These are phyloP conservation scores for Collybia mongolica DNA, from an alignment of 768 basidiomycete species.

Conservation along the genomic window DNA sequence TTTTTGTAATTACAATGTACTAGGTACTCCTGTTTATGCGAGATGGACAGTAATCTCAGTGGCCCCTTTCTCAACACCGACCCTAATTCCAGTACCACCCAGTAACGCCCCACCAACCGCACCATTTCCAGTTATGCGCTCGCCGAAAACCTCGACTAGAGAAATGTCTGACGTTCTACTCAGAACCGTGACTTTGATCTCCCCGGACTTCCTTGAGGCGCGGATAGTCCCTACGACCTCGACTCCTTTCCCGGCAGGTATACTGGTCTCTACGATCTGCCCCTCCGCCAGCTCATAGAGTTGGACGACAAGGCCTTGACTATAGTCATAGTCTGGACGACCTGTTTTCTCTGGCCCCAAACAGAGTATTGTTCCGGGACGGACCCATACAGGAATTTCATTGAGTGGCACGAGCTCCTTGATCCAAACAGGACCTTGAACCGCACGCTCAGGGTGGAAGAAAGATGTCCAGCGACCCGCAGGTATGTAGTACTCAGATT, in stretches of 20 bases:
- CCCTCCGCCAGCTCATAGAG: slow-evolving; percentile 54
- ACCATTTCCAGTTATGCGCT: slow-evolving; percentile 8
- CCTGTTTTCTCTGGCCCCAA: slow-evolving; percentile 52
- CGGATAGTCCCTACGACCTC: slow-evolving; percentile 40
- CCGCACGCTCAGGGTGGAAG: slow-evolving; percentile 50
- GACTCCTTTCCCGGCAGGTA: slow-evolving; percentile 41
- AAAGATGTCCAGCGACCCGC: slow-evolving; percentile 61
- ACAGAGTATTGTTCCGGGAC: slow-evolving; percentile 53
- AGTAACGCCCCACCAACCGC: slow-evolving; percentile 12
- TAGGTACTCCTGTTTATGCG: slow-evolving; percentile 2
- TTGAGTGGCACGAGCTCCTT: slow-evolving; percentile 61
- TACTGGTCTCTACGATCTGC: slow-evolving; percentile 30
- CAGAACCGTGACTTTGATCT: slow-evolving; percentile 26
- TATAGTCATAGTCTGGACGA: slow-evolving; percentile 63
- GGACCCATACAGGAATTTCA: slow-evolving; percentile 67
- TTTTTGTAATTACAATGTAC: background rate
- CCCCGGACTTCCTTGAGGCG: slow-evolving; percentile 28
- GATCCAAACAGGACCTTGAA: slow-evolving; percentile 62
- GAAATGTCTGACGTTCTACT: slow-evolving; percentile 16
- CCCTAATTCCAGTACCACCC: slow-evolving; percentile 6
- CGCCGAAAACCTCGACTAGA: slow-evolving; percentile 11
- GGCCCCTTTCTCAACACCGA: slow-evolving; percentile 15
- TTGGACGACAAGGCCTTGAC: slow-evolving; percentile 44
- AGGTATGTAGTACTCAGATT: slow-evolving; percentile 60
- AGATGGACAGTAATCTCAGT: slow-evolving; percentile 14